Base-by-base conservation (phyloP, 257 asterid genomes). In the Henckelia pumila region DNA sequence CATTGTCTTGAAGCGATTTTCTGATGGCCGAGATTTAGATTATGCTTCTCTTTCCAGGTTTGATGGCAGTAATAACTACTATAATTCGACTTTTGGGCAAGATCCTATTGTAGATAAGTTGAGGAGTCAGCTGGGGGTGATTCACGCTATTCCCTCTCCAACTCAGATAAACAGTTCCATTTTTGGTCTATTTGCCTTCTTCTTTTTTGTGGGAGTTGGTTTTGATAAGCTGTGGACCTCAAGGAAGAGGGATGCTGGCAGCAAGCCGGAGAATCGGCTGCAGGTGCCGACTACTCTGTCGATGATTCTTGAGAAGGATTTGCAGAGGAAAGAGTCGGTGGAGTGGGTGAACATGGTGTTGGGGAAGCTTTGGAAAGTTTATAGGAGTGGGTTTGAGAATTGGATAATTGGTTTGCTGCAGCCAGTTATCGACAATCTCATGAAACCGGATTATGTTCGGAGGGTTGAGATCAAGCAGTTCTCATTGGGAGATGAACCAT, bases 321-420 rank as follows among this genome's bases (percentile, higher is more conserved):
- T 86, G 80, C 92, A 84, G 82, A 83, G 95, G 84, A 89, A 89
- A 61, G 96, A 89, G 60, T 87, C 95, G 3, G 96, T 89, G 26
- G 96, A 89, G 76, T 89, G 96, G 96, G 96, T 89, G 37, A 89
- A 89, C 61, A 89, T 89, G 96, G 96, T 89, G 81, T 73, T 89
- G 79, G 90, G 91, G 71, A 89, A 89, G 83, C 76, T 89, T 73
- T 89, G 96, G 96, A 89, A 89, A 75, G 96, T 89, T 2, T 89
- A 89, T 30, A 83, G 85, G 69, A 80, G 77, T 61, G 89, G 85
- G 24, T 71, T 89, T 67, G 96, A 89, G 86, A 85, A 85, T 76
- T 89, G 96, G 95, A 56, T 89, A n/a, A 83, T 85, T 69, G 96
- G 95, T 50, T 79, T 77, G 82, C 80, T 89, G 70, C 96, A 89